Conservation (phyloP, 2,329 filamentous ascomycete genomes). For the Metarhizium humberi region DNA sequence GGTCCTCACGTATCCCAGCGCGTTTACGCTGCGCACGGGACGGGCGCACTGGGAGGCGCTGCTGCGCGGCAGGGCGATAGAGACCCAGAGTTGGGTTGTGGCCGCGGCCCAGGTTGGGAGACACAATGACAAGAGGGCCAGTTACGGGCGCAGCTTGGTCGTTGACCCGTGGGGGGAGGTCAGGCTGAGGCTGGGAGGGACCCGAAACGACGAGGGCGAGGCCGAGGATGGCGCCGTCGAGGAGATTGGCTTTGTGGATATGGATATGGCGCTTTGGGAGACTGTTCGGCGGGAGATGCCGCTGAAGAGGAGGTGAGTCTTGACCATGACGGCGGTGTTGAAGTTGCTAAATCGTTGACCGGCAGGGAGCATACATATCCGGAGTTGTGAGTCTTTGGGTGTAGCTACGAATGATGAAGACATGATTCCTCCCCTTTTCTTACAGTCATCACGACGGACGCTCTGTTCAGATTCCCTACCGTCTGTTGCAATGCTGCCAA, state of each 20-base stretch:
- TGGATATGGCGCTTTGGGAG: constrained; percentile 38
- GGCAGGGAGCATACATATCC: background rate
- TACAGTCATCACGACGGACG: too few species aligned
- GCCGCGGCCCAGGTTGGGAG: constrained; percentile 71
- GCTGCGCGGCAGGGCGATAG: constrained; percentile 72
- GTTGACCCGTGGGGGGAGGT: constrained; percentile 82
- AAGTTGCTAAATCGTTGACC: background rate
- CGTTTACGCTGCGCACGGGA: constrained; percentile 82
- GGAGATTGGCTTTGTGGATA: constrained; percentile 45
- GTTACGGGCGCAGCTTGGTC: constrained; percentile 80
- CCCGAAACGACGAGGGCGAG: constrained; percentile 17
- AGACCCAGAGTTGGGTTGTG: constrained; percentile 80
- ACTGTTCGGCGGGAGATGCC: constrained; percentile 44
- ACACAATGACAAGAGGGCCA: constrained; percentile 65
- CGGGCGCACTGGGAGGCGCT: constrained; percentile 78
- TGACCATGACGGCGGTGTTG: background rate
- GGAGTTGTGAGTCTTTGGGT: background rate
- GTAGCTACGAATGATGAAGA: too few species aligned
- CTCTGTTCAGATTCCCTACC: too few species aligned
- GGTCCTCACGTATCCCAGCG: constrained; percentile 77
- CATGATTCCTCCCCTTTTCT: too few species aligned
- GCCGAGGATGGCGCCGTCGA: constrained; percentile 31
- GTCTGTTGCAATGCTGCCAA: too few species aligned
- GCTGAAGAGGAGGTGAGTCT: constrained; percentile 40
- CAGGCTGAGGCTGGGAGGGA: constrained; percentile 43